These are phyloP conservation scores for Desmodesmus armatus DNA, from an alignment of 139 green algal species.

Conservation along the genomic window DNA sequence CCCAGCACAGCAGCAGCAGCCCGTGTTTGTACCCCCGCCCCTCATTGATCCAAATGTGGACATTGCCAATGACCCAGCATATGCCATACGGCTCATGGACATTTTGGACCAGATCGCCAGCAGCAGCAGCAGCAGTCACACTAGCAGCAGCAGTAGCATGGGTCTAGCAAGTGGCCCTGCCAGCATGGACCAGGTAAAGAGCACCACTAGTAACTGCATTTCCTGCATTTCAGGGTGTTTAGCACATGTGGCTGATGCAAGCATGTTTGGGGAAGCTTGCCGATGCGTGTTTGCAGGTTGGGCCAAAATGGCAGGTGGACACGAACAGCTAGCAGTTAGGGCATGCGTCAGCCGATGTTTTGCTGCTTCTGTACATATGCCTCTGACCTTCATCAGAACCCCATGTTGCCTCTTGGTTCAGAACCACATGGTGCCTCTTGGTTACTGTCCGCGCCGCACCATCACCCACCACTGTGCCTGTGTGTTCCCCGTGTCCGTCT, in stretches of 20 bases:
- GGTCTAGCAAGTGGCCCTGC: neutral
- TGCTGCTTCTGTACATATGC: too few relatives aligned
- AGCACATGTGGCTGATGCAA: neutral
- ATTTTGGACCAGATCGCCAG: slow-evolving; percentile 26
- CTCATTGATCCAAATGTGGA: slow-evolving; percentile 32
- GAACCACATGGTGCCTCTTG: too few relatives aligned
- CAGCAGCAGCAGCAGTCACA: neutral
- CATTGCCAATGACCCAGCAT: slow-evolving; percentile 36
- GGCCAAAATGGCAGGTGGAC: neutral
- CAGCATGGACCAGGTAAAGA: neutral
- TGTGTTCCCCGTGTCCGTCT: too few relatives aligned
- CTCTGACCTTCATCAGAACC: too few relatives aligned
- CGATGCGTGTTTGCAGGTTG: neutral
- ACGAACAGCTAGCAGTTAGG: neutral
- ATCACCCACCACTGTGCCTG: too few relatives aligned
- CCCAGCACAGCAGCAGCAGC: slow-evolving; percentile 9
- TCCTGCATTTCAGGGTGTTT: neutral
- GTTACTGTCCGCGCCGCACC: too few relatives aligned
- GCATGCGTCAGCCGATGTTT: too few relatives aligned
- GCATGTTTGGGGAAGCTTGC: neutral
- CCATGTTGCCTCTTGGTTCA: too few relatives aligned
- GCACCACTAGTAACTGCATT: too few relatives aligned
- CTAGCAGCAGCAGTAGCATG: neutral
- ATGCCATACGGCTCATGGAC: slow-evolving; percentile 26
- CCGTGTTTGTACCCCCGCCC: neutral